Conservation (phyloP, 495 filamentous ascomycete genomes). For the Penicillium odoratum region DNA sequence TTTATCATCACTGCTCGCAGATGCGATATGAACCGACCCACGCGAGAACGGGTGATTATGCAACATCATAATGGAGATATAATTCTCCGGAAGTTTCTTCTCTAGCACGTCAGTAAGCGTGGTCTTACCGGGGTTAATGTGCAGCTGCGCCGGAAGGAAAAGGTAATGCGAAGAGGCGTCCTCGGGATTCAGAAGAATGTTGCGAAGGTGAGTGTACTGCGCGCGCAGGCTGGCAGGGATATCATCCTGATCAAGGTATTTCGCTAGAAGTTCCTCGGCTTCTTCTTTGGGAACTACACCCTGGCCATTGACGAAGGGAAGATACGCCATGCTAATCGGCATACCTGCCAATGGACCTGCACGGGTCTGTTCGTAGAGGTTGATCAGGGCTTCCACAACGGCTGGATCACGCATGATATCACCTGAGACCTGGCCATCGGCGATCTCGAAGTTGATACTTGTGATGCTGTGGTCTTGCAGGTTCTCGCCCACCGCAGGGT, state of each 20-base stretch:
- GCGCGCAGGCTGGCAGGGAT: conserved; percentile 12
- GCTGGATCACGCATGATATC: conserved; percentile 44
- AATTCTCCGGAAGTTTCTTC: conserved; percentile 16
- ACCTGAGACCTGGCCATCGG: conserved; percentile 37
- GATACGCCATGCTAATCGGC: conserved; percentile 42
- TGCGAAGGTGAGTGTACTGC: conserved; percentile 31
- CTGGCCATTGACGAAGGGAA: conserved; percentile 38
- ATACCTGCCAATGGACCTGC: conserved; percentile 40
- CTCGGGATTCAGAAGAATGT: conserved; percentile 27
- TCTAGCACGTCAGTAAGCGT: conserved; percentile 31
- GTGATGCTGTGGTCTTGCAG: conserved; percentile 42
- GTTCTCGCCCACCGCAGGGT: conserved; percentile 44
- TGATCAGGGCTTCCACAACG: conserved; percentile 33
- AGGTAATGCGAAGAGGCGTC: conserved; percentile 40
- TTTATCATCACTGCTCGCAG: conserved; percentile 11
- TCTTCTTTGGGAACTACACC: conserved; percentile 30
- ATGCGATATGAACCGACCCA: conserved; percentile 1
- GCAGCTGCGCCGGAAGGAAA: conserved; percentile 36
- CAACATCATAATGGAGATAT: conserved; percentile 19
- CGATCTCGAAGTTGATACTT: conserved; percentile 40
- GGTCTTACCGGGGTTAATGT: conserved; percentile 30
- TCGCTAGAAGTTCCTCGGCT: conserved; percentile 26
- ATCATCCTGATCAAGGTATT: conserved; percentile 21
- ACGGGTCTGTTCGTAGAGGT: conserved; percentile 34
- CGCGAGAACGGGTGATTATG: conserved; percentile 18